These are phyloP conservation scores for Brachypodium distachyon DNA, from an alignment of 202 grass and related monocot species.

Conservation along the genomic window DNA sequence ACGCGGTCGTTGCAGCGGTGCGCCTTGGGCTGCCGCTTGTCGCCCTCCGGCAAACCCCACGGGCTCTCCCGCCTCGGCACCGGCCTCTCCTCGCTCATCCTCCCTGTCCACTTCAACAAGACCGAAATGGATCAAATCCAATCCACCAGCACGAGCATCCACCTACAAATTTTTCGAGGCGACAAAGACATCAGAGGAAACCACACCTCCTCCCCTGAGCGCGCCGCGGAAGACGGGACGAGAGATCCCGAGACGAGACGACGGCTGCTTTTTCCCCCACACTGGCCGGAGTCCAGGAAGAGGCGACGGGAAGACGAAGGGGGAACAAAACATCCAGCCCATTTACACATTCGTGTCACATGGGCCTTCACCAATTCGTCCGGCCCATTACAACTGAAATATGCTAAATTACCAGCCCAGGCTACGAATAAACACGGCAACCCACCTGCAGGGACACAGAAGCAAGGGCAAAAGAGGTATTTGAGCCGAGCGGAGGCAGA, in stretches of 20 bases:
- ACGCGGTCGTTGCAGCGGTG: constrained; percentile 88
- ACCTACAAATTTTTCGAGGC: no score
- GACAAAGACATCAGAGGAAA: background rate
- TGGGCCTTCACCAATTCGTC: background rate
- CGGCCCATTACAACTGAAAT: background rate
- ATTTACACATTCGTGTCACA: background rate
- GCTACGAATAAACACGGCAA: accelerated
- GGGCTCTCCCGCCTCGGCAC: constrained; percentile 74
- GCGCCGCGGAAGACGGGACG: background rate
- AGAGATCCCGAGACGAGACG: constrained; percentile 10
- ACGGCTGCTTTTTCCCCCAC: background rate
- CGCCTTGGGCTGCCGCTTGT: constrained; percentile 67
- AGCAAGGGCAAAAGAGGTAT: constrained; percentile 2
- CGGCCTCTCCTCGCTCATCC: constrained; percentile 59
- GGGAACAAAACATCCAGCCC: background rate
- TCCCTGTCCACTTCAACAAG: background rate
- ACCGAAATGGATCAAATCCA: background rate
- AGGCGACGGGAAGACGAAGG: background rate
- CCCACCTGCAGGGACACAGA: background rate
- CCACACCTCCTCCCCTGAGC: background rate
- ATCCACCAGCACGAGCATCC: background rate
- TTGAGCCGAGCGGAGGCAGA: background rate
- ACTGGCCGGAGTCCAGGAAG: background rate
- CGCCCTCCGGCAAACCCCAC: constrained; percentile 82
- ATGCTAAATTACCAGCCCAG: background rate